Evolutionary conservation across 306 rosid genomes (phyloP), one percentile per base, ranked within the genome.

Genomic region (Heteromeles arbutifolia): DNA sequence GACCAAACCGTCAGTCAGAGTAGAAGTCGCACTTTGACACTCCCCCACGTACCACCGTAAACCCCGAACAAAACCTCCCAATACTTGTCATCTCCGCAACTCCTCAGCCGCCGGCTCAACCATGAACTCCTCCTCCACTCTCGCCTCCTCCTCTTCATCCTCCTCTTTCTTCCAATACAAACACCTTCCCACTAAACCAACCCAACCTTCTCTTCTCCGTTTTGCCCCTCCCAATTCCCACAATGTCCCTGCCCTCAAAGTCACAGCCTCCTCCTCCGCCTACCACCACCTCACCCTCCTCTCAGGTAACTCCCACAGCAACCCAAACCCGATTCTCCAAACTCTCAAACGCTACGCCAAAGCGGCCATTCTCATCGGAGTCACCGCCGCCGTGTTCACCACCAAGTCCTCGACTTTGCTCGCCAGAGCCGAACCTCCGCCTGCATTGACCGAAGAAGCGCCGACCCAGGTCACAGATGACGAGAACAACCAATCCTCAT

Each of bases 341-440:
- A 82, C 67, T 48, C 85, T 87, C 79, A 83, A 80, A 66, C 80
- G 65, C 65, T 79, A 74, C 67, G 89, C 95, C 31, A 93, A 88
- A 48, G 85, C 87, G 11, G 92, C 95, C 3, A 11, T 94, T 43
- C 80, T 94, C 65, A 50, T 89, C 8, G 91, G 81, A 52, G 84
- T 85, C 64, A 24, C 84, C 15, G 87, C 93, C 72, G 73, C 88
- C 22, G 63, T 86, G 62, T 76, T 83, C 12, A 86, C 80, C 65
- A 79, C 80, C 70, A 80, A 79, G 69, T 77, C 85, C 62, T 81
- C 92, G 5, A 14, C 73, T 11, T 72, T 77, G 44, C 97, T 86
- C 3, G 96, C 98, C 64, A 83, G 81, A 67, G 97, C 97, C 13
- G 93, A 90, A 1, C 61, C 83, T 25, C 86, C 93, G 2, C 28